Conservation (phyloP, 139 green algal species). For the Chlamydomonas incerta region DNA sequence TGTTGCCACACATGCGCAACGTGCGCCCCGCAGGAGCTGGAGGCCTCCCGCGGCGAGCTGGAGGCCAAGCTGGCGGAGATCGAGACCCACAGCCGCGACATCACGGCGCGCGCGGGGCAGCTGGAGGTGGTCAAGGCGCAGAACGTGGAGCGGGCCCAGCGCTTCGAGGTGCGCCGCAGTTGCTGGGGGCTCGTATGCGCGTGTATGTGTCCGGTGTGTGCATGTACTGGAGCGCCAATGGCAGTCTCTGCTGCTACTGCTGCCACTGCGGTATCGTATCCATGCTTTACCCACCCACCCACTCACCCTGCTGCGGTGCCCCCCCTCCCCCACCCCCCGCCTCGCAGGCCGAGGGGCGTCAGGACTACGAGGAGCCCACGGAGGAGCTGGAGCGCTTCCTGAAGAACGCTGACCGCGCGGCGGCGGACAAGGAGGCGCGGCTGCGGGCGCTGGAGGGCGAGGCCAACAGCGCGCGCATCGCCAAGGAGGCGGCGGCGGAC, state of each 20-base stretch:
- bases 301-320: background rate
- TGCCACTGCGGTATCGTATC: too few species aligned
- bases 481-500: slow-evolving; percentile 54
- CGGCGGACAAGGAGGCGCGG: slow-evolving; percentile 3
- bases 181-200: too few species aligned
- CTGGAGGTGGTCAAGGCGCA: slow-evolving; percentile 42
- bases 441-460: slow-evolving; percentile 36
- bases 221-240: background rate
- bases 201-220: too few species aligned
- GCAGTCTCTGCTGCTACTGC: too few species aligned
- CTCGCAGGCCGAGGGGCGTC: background rate
- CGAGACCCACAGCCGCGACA: background rate
- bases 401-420: background rate
- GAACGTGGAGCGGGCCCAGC: slow-evolving; percentile 34
- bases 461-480: slow-evolving; percentile 26
- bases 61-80: background rate
- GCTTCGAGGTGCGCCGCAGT: background rate
- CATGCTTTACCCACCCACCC: too few species aligned
- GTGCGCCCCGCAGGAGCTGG: slow-evolving; percentile 7
- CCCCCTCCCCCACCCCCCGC: background rate
- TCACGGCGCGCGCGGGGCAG: background rate
- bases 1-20: background rate
- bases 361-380: slow-evolving; percentile 43
- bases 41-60: background rate
- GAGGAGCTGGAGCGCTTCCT: slow-evolving; percentile 9